Conservation (phyloP, 495 filamentous ascomycete species). For the Aspergillus avenaceus region DNA sequence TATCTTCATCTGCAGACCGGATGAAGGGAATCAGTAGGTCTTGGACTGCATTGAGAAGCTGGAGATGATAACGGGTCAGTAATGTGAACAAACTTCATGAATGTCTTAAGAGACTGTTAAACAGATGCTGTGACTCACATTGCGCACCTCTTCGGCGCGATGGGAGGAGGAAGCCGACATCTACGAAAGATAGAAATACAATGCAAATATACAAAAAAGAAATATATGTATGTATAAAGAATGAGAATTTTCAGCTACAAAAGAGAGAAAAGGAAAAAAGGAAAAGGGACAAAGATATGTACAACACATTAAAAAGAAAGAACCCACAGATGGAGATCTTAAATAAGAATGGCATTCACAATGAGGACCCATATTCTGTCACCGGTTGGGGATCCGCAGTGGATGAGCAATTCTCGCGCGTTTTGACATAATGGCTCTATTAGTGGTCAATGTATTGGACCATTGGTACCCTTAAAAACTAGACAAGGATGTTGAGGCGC, state of each 20-base stretch:
- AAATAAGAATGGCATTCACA: not conserved
- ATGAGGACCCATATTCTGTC: no score
- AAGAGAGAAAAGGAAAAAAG: no score
- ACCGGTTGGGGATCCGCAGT: no score
- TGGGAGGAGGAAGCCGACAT: conserved; percentile 24
- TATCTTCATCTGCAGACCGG: conserved; percentile 64
- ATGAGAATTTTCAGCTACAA: not conserved
- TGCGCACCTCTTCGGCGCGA: conserved; percentile 43
- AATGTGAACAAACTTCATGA: not conserved
- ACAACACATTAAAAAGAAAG: not conserved
- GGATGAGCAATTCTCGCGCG: no score
- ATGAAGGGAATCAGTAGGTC: conserved; percentile 76
- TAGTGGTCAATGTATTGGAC: no score
- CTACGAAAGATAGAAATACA: not conserved
- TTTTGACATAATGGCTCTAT: no score
- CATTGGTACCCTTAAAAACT: no score
- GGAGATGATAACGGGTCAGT: conserved; percentile 1
- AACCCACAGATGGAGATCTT: not conserved
- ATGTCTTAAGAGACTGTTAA: not conserved
- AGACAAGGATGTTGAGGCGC: no score
- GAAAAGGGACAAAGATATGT: no score
- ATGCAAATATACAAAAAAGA: not conserved
- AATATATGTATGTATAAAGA: not conserved
- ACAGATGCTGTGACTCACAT: conserved; percentile 26
- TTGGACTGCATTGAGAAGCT: conserved; percentile 74